Percentiles rank a stretch among this genome's conserved stretches.
These are phyloP conservation scores for Protomyces gravidus DNA, from an alignment of 1,139 yeast species.

Conservation along the genomic window DNA sequence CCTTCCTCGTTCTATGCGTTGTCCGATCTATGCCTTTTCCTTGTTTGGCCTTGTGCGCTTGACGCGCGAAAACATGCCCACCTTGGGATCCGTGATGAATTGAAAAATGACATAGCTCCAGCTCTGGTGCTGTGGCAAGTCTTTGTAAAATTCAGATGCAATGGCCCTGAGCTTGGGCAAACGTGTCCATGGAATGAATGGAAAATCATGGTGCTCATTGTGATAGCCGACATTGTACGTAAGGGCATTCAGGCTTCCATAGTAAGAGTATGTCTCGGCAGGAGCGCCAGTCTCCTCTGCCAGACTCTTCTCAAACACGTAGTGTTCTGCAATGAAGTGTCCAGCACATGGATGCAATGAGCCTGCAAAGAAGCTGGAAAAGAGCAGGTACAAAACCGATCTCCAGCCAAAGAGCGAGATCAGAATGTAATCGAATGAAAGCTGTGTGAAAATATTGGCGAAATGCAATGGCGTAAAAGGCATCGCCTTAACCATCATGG, in stretches of 20 bases:
- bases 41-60: constrained; percentile 47
- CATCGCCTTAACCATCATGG: constrained; percentile 75
- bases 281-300: constrained; percentile 46
- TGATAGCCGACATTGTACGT: constrained; percentile 95
- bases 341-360: constrained; percentile 93
- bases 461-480: constrained; percentile 67
- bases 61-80: constrained; percentile 74
- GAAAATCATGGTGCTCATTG: constrained; percentile 93
- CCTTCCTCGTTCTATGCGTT: too few relatives aligned
- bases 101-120: constrained; percentile 76
- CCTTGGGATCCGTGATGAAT: constrained; percentile 64
- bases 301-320: constrained; percentile 60
- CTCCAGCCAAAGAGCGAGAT: constrained; percentile 60
- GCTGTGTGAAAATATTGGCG: constrained; percentile 49
- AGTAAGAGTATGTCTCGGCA: constrained; percentile 80
- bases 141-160: constrained; percentile 77
- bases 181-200: constrained; percentile 85
- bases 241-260: constrained; percentile 68
- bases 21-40: constrained; percentile 5
- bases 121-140: constrained; percentile 69
- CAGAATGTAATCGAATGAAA: constrained; percentile 54
- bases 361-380: constrained; percentile 83
- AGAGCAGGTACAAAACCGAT: constrained; percentile 60
- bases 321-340: constrained; percentile 91
- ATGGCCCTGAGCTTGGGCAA: constrained; percentile 60